Evolutionary conservation across 345 rosid genomes (phyloP).

Genomic region (Lumnitzera littorea): DNA sequence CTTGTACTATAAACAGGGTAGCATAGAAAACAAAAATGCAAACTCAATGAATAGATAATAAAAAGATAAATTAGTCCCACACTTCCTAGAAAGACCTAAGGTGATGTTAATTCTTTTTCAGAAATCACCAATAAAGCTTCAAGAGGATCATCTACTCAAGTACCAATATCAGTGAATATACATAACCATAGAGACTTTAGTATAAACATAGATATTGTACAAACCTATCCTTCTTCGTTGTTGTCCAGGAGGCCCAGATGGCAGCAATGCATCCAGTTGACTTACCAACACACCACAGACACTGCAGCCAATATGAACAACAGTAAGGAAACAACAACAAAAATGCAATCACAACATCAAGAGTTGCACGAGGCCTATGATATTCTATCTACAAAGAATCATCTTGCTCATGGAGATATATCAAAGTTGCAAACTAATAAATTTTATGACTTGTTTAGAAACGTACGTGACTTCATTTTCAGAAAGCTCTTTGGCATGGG

Average conservation of each 20-base stretch:
- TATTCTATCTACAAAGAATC: background rate
- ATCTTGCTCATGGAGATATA: background rate
- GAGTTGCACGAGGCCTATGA: too few relatives aligned
- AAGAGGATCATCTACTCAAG: too few relatives aligned
- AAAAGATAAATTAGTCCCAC: too few relatives aligned
- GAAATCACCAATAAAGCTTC: too few relatives aligned
- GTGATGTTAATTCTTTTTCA: too few relatives aligned
- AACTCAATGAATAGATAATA: too few relatives aligned
- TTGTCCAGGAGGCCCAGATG: conserved; percentile 70
- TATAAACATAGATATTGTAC: conserved; percentile 9
- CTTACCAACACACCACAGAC: conserved; percentile 38
- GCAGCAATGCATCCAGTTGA: conserved; percentile 69
- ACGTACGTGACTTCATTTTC: conserved; percentile 75
- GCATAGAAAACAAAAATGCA: too few relatives aligned
- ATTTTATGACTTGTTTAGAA: background rate
- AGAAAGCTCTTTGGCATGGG: conserved; percentile 76
- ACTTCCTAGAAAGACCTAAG: too few relatives aligned
- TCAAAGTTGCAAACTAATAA: background rate
- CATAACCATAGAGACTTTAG: background rate
- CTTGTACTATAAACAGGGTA: too few relatives aligned
- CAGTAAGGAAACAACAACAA: background rate
- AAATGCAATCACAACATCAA: too few relatives aligned
- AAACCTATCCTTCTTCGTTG: conserved; percentile 73
- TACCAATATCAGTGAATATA: background rate
- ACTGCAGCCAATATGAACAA: conserved; percentile 29